Evolutionary conservation across 805 yeast species (phyloP), one percentile per base, ranked within the genome.

Genomic region (Spathaspora boniae): DNA sequence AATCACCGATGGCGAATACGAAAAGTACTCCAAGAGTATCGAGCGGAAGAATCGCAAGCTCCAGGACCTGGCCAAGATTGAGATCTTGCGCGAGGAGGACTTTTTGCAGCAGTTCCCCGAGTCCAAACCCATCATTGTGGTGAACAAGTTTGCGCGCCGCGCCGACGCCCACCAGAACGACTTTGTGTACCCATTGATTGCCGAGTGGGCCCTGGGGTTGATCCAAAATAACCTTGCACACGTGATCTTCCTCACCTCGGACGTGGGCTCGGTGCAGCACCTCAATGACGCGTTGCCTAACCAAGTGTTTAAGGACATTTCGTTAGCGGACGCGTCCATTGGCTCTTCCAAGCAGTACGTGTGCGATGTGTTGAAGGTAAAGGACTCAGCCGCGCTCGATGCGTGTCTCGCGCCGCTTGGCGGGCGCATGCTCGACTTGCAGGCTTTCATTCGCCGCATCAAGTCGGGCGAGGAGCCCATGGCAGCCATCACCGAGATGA

Each of bases 361-460:
- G 9, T 42, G 72, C 37, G 71, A 70, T 19, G 85, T 80, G 43
- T 57, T 82, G 31, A 44, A 43, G 12, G 38, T 43, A 15, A 51
- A 47, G 4, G 57, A 53, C 5, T 53, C 56, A 20, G 60, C 54
- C 18, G 48, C 54, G n/a, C 66, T 88, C 16, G 80, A 76, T 16
- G 58, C 62, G 4, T 72, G 80, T 21, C 61, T 89, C 22, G 76
- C 65, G 18, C 94, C 95, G 9, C 61, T 93, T 18, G 98, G 98
- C 15, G 98, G 98, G 26, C 78, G 98, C 43, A 84, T 91, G 89
- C 70, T 88, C 29, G 98, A 93, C 56, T 68, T 93, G 34, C 96
- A 93, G 58, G 82, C 91, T 19, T 88, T 86, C 60, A 83, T 83
- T 2, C 75, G 98, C 53, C 82, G 98, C 34, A 75, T 93, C 12